Base-by-base conservation (phyloP, 2,329 filamentous ascomycete species). In the Arthrobotrys musiformis region DNA sequence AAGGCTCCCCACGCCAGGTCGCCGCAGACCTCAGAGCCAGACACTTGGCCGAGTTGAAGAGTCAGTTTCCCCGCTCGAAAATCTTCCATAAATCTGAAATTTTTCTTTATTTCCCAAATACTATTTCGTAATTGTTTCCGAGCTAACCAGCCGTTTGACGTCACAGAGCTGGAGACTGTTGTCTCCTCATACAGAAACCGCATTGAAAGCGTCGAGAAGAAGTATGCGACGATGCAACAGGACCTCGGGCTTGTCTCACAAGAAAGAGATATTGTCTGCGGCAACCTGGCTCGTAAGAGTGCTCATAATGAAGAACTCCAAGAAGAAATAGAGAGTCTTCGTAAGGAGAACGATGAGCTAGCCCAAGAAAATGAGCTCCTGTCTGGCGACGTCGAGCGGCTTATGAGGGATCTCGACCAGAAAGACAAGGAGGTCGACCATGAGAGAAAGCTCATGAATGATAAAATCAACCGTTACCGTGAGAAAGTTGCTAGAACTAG, bases 261-360 rank as follows among this genome's bases (percentile, higher is more conserved):
- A 24, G 80, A 81, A 44, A 78, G 79, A 8, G 79, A 81, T 69
- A 66, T 70, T 13, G 80, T 79, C 4, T 76, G 80, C 35, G 73
- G 67, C 26, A 78, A 75, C 2, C 73, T 80, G 7, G 80, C 80
- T 0, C 61, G 58, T n/a, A 62, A 67, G 8, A 44, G 60, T 11
- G 46, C 50, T 35, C 69, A 67, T 52, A 77, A 70, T 22, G 73
- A 77, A 19, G 26, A 35, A 4, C 35, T 77, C 22, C 22, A 61
- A 8, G 24, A 44, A 11, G 73, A 67, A 19, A 62, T 44, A n/a
- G 66, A 72, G 24, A 78, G 24, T 48, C 79, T 67, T 63, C 80
- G 42, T 52, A 80, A 48, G 63, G 73, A 64, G 66, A 70, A 78
- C 28, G 80, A 81, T 17, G 80, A 81, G 42, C 56, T 81, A 9